Base-by-base conservation (phyloP, 805 yeast species). In the Yarrowia alimentaria region DNA sequence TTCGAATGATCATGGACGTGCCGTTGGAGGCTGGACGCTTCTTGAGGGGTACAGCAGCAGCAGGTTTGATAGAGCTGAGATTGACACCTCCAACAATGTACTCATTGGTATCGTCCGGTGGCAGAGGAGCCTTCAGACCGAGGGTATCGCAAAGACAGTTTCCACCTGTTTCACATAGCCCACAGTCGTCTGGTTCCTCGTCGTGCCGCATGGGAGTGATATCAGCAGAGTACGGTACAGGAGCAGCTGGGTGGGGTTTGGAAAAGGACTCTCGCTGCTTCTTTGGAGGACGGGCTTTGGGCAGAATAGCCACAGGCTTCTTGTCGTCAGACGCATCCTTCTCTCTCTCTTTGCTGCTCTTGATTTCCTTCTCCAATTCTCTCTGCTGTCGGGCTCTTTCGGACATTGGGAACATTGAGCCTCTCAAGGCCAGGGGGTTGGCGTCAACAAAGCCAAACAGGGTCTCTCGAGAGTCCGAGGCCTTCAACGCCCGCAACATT, bases 41-140 rank as follows among this genome's bases (percentile, higher is more conserved):
- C 22, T 33, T 48, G 54, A 83, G 67, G 0, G 85, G 76, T 1
- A 84, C 91, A 0, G 91, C 85, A 12, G 80, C 75, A 73, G 75
- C 70, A 7, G 90, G 87, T 53, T 72, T 71, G 57, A 81, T 75
- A 13, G 68, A 60, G 2, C 67, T 64, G 32, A 76, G 57, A n/a
- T 68, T 42, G 13, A 53, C 19, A 14, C 35, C 31, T 12, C 16
- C 40, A 12, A 48, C 42, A 7, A 20, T 38, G 8, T 17, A 24
- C 30, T 29, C 40, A 22, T 32, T 53, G 17, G 10, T 40, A 22
- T 34, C 32, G 7, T 30, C 35, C 4, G 28, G 22, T 5, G 58
- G 24, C 30, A 58, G 35, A 59, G 61, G 53, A 34, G 53, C 57
- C 47, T 62, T 61, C 13, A 66, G 35, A 1, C 69, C 68, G 8